Base-by-base conservation (phyloP, 345 rosid genomes). In the Moricandia moricandioides region DNA sequence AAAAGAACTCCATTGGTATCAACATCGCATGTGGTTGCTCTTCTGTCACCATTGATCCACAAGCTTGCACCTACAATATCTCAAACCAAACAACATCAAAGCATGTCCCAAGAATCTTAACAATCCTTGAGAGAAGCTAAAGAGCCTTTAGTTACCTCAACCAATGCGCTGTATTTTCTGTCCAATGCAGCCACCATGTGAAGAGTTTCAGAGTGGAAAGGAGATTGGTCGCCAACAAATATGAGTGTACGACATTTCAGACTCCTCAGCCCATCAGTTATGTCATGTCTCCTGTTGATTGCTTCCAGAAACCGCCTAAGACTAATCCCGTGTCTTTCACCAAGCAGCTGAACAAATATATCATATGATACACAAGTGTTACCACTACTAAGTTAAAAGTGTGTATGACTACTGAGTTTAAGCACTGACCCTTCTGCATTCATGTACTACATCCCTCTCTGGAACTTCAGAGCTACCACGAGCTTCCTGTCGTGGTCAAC, bases 1-100 rank as follows among this genome's bases (percentile, higher is more conserved):
- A 82, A 79, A 92, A 96, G 81, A 82, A 96, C 83, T 92, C 99
- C 91, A 92, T 70, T 5, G 99, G 99, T 83, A 96, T 91, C 80
- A 92, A 79, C 96, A 91, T 96, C 17, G 99, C 98, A 67, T 91
- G 98, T 21, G 99, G 99, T 78, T 92, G 98, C 84, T 92, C 99
- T 78, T 92, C 98, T 24, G 99, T 91, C 82, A 96, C 97, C 96
- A 92, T 87, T 55, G 99, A 96, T 78, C 99, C 99, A 80, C 99
- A 96, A 74, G 95, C 92, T 81, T 89, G 97, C 80, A 96, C 99
- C 99, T 96, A 76, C 11, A 37, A 37, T 37, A 37, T 35, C 56
- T 62, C 33, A 76, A 56, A 54, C 7, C 24, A 61, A 49, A 16
- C 8, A 24, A 68, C 68, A 72, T 72, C 64, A 6, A 39, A 61